Base-by-base conservation (phyloP, 176 grass and related monocot species). In the Pontederia crassipes region DNA sequence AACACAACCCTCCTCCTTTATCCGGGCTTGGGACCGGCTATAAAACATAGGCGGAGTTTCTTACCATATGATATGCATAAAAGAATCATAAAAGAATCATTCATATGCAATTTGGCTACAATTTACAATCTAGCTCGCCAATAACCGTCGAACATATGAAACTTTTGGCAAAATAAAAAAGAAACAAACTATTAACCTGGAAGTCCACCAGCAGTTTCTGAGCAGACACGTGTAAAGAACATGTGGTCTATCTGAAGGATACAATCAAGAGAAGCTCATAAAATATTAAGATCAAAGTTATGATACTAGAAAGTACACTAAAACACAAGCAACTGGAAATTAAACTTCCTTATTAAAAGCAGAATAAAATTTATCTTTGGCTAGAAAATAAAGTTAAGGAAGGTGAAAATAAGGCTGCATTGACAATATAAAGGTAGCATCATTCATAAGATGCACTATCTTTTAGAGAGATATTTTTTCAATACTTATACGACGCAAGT, bases 161-260 rank as follows among this genome's bases (percentile, higher is more conserved):
- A 64, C 48, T 24, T 12, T 40, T 28, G 55, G 18, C 1, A 14
- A 55, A 9, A 17, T 54, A 26, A 12, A 26, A 2, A 55, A 12
- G 10, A 4, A 55, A 56, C 11, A 12, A 46, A 56, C 40, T 52
- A 14, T 29, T 70, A 82, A 85, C 92, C 92, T 81, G 92, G 92
- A 88, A 97, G 86, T 16, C 92, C 92, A 40, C 92, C 92, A 80
- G 87, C 92, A 77, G 92, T 97, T 80, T 97, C 92, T 72, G 92
- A 97, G 84, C 92, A 97, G 24, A 97, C 92, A 9, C 87, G 83
- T 60, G 92, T 88, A 32, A 91, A 66, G 74, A 97, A 97, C 49
- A 97, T 77, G 72, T 97, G 92, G 70, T 97, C 92, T 46, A 97
- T 91, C 92, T 97, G 67, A 71, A 61, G 70, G 9, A 80, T 54